These are phyloP conservation scores for Populus hybrid DNA, from an alignment of 441 rosid genomes.

Conservation along the genomic window DNA sequence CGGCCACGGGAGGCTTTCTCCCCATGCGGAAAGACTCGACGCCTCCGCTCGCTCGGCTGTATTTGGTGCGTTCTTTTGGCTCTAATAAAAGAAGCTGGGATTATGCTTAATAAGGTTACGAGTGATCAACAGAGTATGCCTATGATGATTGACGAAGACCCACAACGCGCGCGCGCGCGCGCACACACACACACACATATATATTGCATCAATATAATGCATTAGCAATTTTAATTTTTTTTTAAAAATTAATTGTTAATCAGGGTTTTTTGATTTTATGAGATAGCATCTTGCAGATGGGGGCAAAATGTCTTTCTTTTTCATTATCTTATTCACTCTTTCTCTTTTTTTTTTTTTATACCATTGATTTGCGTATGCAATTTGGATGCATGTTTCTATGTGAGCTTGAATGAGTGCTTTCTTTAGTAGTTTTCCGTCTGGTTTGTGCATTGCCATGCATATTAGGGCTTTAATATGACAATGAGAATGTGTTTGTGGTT, in stretches of 20 bases:
- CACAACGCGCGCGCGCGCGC: background rate
- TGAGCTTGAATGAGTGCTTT: background rate
- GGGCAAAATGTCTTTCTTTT: background rate
- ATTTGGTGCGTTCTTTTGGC: conserved; percentile 53
- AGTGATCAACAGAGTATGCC: conserved; percentile 38
- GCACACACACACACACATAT: no score
- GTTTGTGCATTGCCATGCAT: background rate
- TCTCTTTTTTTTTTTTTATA: background rate
- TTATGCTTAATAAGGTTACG: conserved; percentile 44
- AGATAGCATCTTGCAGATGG: background rate
- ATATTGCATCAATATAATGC: no score
- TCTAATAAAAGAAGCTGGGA: conserved; percentile 64
- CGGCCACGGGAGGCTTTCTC: conserved; percentile 80
- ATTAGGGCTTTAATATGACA: background rate
- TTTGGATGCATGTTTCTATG: background rate
- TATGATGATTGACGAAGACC: conserved; percentile 34
- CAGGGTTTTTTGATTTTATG: background rate
- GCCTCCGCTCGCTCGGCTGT: conserved; percentile 49
- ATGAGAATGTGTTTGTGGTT: background rate
- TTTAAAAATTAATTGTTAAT: no score
- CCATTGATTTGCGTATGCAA: background rate
- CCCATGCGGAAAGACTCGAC: conserved; percentile 55
- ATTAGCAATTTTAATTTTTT: no score
- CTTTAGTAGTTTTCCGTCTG: background rate
- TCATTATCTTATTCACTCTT: background rate